Evolutionary conservation across 371 early-diverging fungal species (phyloP), one percentile per base, ranked within the genome.

Genomic region (Rhizomucor miehei): DNA sequence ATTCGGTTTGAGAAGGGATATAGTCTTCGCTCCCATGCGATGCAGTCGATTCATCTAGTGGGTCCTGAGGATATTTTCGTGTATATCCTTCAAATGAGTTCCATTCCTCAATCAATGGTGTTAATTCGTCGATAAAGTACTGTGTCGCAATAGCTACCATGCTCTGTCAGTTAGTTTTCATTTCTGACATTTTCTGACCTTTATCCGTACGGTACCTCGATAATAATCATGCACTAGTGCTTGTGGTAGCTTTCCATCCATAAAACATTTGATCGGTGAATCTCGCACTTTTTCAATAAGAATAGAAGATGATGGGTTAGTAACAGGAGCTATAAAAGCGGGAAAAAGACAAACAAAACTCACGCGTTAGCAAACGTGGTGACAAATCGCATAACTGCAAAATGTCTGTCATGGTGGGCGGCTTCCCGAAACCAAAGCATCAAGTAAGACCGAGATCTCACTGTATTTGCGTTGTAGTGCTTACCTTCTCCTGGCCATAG

Each of bases 341-440:
- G n/a, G n/a, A n/a, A n/a, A n/a, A n/a, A n/a, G n/a, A n/a, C n/a
- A 39, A 46, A 6, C 1, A 3, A 12, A 47, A 14, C 24, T 50
- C 54, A 59, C 60, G 45, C 17, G 54, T 53, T 19, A 59, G 43
- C 2, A 54, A 23, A 10, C 60, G 54, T 44, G 60, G 60, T 35
- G 49, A 35, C 1, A 48, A 17, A 16, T 56, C 56, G 24, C 46
- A 56, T 3, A 41, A 23, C 34, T 49, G 56, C 24, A 56, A 21
- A 39, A 56, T 56, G 48, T 56, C 56, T 8, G 43, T 29, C 35
- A 53, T 53, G 3, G 54, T 45, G 0, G 54, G 54, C 2, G 54
- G 54, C 37, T 53, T 21, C 40, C 39, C 17, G 17, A 16, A n/a
- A 29, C 2, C 23, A 16, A 43, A 11, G 39, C 29, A 29, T 29